Conservation (phyloP, 2,329 filamentous ascomycete genomes). For the Chrysosporium keratinophilum region DNA sequence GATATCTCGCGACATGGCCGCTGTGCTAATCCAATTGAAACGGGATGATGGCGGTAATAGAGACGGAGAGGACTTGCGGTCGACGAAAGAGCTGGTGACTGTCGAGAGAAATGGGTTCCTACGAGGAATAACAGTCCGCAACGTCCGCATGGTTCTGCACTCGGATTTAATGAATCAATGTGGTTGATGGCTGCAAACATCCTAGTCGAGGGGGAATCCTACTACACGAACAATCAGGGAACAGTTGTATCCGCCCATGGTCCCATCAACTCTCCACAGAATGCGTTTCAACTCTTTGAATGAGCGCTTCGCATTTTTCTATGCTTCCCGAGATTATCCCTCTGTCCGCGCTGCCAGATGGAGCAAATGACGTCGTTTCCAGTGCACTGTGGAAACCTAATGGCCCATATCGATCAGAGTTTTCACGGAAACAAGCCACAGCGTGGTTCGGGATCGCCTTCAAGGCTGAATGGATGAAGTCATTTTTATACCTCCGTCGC, state of each 20-base stretch:
- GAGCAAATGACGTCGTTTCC: background rate
- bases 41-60: background rate
- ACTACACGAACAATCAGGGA: background rate
- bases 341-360: background rate
- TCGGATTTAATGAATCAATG: too few relatives aligned
- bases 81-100: too few relatives aligned
- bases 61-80: background rate
- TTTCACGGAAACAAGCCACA: slow-evolving; percentile 7
- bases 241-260: background rate
- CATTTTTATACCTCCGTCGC: background rate
- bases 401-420: slow-evolving; percentile 7
- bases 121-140: too few relatives aligned
- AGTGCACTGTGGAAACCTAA: background rate
- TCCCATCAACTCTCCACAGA: background rate
- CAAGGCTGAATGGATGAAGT: slow-evolving; percentile 5
- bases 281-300: background rate
- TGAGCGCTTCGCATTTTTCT: background rate
- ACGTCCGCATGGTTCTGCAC: background rate
- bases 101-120: too few relatives aligned
- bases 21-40: background rate
- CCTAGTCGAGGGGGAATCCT: background rate
- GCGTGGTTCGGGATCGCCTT: background rate
- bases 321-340: slow-evolving; percentile 1
- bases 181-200: too few relatives aligned
- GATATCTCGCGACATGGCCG: slow-evolving; percentile 45